These are phyloP conservation scores for Scheffersomyces quercinus DNA, from an alignment of 1,139 yeast genomes.

Conservation along the genomic window DNA sequence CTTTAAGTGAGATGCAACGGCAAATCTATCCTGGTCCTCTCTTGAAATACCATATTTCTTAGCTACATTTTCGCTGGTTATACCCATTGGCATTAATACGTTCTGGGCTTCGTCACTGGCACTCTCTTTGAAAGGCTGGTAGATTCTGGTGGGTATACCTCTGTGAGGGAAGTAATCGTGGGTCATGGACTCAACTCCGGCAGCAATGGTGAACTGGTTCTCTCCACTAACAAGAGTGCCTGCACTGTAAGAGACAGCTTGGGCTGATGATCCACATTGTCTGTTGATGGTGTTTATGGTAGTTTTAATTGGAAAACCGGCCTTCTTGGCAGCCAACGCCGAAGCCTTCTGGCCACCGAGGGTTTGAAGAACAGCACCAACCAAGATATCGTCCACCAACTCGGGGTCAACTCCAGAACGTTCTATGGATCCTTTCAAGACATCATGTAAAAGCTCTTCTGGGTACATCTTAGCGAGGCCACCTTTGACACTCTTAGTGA, in stretches of 20 bases:
- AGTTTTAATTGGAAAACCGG: constrained; percentile 38
- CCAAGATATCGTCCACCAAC: constrained; percentile 28
- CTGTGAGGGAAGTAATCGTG: constrained; percentile 41
- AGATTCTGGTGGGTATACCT: constrained; percentile 33
- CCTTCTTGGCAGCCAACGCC: constrained; percentile 30
- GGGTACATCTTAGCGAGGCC: constrained; percentile 37
- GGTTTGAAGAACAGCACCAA: constrained; percentile 33
- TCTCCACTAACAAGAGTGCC: constrained; percentile 32
- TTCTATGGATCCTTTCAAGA: constrained; percentile 29
- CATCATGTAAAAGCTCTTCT: constrained; percentile 33
- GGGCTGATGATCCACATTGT: constrained; percentile 45
- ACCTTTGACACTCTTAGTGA: constrained; percentile 37
- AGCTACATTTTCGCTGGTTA: constrained; percentile 38
- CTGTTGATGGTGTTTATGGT: constrained; percentile 41
- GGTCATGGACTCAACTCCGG: constrained; percentile 49
- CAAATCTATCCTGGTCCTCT: constrained; percentile 42
- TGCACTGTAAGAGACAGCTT: constrained; percentile 37
- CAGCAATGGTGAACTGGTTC: constrained; percentile 36
- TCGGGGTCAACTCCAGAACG: constrained; percentile 26
- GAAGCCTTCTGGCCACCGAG: constrained; percentile 34
- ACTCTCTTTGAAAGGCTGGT: constrained; percentile 17
- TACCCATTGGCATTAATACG: constrained; percentile 40
- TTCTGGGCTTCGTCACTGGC: constrained; percentile 27
- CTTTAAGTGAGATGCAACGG: constrained; percentile 33
- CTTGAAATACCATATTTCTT: constrained; percentile 34